These are phyloP conservation scores for Colletotrichum ledebouriae DNA, from an alignment of 2,329 filamentous ascomycete species.

Conservation along the genomic window DNA sequence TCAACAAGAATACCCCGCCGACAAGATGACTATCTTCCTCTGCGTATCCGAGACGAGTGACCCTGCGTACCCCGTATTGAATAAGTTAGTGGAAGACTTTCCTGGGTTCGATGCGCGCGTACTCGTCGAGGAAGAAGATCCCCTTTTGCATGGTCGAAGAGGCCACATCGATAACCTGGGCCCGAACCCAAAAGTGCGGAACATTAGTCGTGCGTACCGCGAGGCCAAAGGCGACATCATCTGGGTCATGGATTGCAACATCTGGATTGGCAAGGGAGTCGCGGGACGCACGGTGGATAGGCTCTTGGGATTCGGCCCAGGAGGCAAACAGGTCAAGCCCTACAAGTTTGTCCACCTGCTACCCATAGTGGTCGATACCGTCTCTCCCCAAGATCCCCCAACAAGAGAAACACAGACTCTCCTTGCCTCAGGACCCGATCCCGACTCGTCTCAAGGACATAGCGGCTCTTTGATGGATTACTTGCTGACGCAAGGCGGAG, in stretches of 20 bases:
- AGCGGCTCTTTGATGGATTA: slow-evolving; percentile 47
- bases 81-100: slow-evolving; percentile 80
- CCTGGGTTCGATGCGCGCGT: slow-evolving; percentile 78
- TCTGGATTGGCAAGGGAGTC: slow-evolving; percentile 87
- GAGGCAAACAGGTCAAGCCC: slow-evolving; percentile 64
- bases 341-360: slow-evolving; percentile 97
- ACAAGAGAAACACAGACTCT: slow-evolving; percentile 48
- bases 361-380: slow-evolving; percentile 86
- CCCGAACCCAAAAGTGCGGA: slow-evolving; percentile 98
- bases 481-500: slow-evolving; percentile 70
- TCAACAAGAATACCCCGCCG: slow-evolving; percentile 81
- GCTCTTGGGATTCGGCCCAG: slow-evolving; percentile 75
- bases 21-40: slow-evolving; percentile 83
- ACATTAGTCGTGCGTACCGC: slow-evolving; percentile 92
- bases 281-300: slow-evolving; percentile 91
- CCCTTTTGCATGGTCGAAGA: slow-evolving; percentile 69
- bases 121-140: slow-evolving; percentile 86
- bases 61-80: slow-evolving; percentile 80
- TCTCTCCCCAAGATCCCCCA: slow-evolving; percentile 50
- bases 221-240: slow-evolving; percentile 90
- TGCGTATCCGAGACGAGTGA: slow-evolving; percentile 84
- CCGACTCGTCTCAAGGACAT: slow-evolving; percentile 46
- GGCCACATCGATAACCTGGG: slow-evolving; percentile 74
- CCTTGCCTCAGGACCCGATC: slow-evolving; percentile 52
- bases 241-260: slow-evolving; percentile 97